phyloP scores from a whole-genome alignment of 139 green algal species.

The Picochlorum sp. region DNA sequence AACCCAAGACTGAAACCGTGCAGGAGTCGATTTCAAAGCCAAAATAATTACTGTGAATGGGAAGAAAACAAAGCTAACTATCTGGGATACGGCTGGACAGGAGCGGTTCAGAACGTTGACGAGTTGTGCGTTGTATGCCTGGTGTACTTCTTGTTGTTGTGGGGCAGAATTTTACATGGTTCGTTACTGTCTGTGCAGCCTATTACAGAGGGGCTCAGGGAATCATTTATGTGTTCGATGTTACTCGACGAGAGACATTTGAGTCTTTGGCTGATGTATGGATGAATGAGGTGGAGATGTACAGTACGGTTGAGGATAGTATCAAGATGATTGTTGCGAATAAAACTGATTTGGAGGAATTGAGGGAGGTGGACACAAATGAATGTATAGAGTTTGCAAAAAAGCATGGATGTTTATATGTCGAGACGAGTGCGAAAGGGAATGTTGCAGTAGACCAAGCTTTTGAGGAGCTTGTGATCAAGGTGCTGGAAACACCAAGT shows the following conservation, averaged over 20 bases:
- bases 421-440: slow-evolving; percentile 85
- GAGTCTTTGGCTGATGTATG: slow-evolving; percentile 75
- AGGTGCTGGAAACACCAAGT: slow-evolving; percentile 36
- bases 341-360: slow-evolving; percentile 77
- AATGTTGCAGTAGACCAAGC: slow-evolving; percentile 67
- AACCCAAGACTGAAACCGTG: not conserved
- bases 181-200: slow-evolving; percentile 12
- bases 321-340: slow-evolving; percentile 96
- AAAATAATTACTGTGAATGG: slow-evolving; percentile 74
- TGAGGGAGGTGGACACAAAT: slow-evolving; percentile 60
- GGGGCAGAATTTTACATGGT: not conserved
- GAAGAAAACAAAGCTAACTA: slow-evolving; percentile 82
- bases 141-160: not conserved
- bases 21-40: slow-evolving; percentile 93
- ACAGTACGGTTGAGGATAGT: slow-evolving; percentile 76
- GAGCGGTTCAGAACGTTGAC: slow-evolving; percentile 96
- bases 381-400: slow-evolving; percentile 72
- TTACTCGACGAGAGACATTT: slow-evolving; percentile 84
- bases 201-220: slow-evolving; percentile 92
- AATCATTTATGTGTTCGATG: slow-evolving; percentile 87
- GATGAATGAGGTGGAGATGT: slow-evolving; percentile 92
- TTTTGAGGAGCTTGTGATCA: slow-evolving; percentile 84
- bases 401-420: slow-evolving; percentile 78
- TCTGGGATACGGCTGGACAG: slow-evolving; percentile 85
- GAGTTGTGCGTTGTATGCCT: slow-evolving; percentile 38